These are phyloP conservation scores for Penicillium chermesinum DNA, from an alignment of 495 filamentous ascomycete genomes.

Conservation along the genomic window DNA sequence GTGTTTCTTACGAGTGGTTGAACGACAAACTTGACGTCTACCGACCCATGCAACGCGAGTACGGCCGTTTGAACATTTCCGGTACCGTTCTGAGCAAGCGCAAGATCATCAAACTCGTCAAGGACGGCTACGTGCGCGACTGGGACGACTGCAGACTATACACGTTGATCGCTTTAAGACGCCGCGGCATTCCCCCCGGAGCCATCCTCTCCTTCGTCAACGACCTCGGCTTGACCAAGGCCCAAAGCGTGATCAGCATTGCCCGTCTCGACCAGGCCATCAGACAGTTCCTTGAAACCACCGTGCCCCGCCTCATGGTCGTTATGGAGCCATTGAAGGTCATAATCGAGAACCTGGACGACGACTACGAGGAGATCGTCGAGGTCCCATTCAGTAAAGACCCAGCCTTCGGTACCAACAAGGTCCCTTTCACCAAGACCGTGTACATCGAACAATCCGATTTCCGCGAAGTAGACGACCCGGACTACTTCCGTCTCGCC, in stretches of 20 bases:
- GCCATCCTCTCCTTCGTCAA: conserved; percentile 84
- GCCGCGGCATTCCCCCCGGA: conserved; percentile 78
- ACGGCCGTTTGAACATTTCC: conserved; percentile 68
- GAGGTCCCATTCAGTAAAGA: conserved; percentile 63
- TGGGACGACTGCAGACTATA: conserved; percentile 91
- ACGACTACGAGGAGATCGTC: conserved; percentile 57
- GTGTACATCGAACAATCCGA: conserved; percentile 92
- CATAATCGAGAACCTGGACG: conserved; percentile 67
- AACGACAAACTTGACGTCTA: conserved; percentile 68
- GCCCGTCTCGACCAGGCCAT: conserved; percentile 72
- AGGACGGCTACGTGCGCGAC: conserved; percentile 64
- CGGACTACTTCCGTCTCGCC: conserved; percentile 90
- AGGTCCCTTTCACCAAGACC: conserved; percentile 72
- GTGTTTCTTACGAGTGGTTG: conserved; percentile 86
- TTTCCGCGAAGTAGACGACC: conserved; percentile 79
- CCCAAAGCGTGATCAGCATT: conserved; percentile 66
- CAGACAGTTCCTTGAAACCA: conserved; percentile 73
- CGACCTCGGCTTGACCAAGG: conserved; percentile 81
- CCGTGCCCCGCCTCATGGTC: conserved; percentile 81
- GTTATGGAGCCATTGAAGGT: conserved; percentile 67
- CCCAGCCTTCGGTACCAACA: conserved; percentile 41
- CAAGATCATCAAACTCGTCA: conserved; percentile 71
- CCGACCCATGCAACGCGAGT: conserved; percentile 83
- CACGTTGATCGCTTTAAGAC: conserved; percentile 78
- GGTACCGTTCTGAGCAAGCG: conserved; percentile 84